Conservation (phyloP, 129 eudicot species). For the Arctium minus region DNA sequence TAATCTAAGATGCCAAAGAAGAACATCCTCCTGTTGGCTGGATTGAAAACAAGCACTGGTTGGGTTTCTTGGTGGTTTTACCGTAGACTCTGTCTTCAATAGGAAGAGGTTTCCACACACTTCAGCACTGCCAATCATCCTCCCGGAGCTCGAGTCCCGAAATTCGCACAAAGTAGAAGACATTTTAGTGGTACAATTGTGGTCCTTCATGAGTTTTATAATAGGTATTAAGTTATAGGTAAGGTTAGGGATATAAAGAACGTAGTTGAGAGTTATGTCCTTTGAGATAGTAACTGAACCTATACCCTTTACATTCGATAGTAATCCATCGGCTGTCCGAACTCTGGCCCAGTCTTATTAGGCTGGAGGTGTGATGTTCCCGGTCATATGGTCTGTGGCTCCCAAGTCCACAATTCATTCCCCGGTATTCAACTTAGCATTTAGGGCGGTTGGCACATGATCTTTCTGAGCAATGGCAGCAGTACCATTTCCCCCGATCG, state of each 20-base stretch:
- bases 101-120: not conserved
- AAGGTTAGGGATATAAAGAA: not conserved
- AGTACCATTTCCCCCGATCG: no score
- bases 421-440: no score
- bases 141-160: not conserved
- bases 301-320: no score
- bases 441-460: no score
- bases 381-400: not conserved
- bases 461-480: no score
- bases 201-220: not conserved
- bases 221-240: no score
- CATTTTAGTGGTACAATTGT: not conserved
- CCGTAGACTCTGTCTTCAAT: not conserved
- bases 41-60: not conserved
- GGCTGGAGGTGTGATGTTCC: not conserved
- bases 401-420: not conserved
- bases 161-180: not conserved
- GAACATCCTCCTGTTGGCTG: not conserved
- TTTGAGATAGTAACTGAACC: no score
- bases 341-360: no score
- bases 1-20: not conserved
- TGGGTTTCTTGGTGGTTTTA: not conserved
- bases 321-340: no score
- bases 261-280: not conserved
- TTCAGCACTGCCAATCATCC: slow-evolving; percentile 9